Conservation (phyloP, 2,329 filamentous ascomycete species). For the Apiospora hydei region DNA sequence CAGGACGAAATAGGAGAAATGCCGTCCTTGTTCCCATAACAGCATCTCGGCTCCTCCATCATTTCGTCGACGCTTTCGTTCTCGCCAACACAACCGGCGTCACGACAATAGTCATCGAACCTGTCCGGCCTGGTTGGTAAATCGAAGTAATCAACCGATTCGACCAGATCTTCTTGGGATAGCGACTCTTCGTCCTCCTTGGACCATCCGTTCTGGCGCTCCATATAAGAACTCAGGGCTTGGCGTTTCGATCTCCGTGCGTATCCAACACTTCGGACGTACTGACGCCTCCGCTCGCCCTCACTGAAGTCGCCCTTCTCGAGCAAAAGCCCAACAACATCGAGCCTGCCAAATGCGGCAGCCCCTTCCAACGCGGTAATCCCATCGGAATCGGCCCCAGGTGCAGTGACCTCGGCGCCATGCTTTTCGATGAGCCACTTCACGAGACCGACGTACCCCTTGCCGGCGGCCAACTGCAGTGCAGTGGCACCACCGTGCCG, state of each 20-base stretch:
- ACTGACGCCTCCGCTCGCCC: background rate
- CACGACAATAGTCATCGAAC: background rate
- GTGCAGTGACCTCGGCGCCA: background rate
- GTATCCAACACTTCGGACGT: background rate
- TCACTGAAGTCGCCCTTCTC: background rate
- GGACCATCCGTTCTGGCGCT: background rate
- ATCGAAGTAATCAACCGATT: background rate
- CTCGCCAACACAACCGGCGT: background rate
- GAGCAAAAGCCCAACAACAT: background rate
- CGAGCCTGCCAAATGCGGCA: background rate
- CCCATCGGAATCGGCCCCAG: background rate
- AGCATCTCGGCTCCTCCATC: background rate
- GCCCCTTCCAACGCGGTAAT: constrained; percentile 3
- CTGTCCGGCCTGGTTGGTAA: too few relatives aligned
- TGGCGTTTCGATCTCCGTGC: background rate
- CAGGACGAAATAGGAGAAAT: background rate
- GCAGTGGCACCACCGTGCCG: background rate
- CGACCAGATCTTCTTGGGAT: background rate
- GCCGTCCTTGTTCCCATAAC: background rate
- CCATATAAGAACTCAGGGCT: background rate
- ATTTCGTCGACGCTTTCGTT: background rate
- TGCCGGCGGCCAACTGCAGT: background rate
- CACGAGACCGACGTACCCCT: background rate
- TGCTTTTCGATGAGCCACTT: background rate
- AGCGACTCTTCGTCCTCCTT: background rate